Evolutionary conservation across 176 grass and related monocot species (phyloP).

Genomic region (Raddia distichophylla): DNA sequence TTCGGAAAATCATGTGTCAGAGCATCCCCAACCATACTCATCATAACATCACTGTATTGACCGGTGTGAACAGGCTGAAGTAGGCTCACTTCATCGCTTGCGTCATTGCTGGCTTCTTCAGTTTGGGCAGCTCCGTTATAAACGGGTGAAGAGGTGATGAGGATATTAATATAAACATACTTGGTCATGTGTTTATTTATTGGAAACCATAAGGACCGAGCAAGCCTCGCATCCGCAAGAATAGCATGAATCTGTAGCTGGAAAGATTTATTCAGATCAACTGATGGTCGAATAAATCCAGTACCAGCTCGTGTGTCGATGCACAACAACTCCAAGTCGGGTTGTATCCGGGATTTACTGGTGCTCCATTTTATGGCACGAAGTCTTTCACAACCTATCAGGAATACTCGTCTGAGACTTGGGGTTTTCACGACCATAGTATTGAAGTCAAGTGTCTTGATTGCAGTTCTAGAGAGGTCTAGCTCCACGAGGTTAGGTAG

Average conservation of each 20-base stretch:
- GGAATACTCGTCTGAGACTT: constrained; percentile 6
- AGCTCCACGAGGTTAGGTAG: constrained; percentile 11
- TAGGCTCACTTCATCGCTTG: background rate
- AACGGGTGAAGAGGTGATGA: background rate
- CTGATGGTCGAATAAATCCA: background rate
- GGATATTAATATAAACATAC: background rate
- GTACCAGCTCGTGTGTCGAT: constrained; percentile 6
- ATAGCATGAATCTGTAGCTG: background rate
- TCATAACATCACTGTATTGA: background rate
- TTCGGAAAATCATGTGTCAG: background rate
- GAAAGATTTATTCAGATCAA: background rate
- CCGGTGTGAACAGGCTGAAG: too few relatives aligned
- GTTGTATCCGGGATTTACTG: background rate
- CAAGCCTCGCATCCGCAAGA: constrained; percentile 13
- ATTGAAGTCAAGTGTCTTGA: constrained; percentile 10
- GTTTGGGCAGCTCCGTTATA: background rate
- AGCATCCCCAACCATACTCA: background rate
- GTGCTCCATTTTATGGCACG: background rate
- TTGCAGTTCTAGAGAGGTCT: constrained; percentile 15
- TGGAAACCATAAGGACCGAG: background rate
- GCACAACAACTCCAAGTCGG: background rate
- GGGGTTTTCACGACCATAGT: constrained; percentile 1
- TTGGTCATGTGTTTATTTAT: fast-evolving
- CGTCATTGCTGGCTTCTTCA: background rate
- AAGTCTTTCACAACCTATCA: constrained; percentile 6